Evolutionary conservation across 495 filamentous ascomycete species (phyloP).

Genomic region (Ramalina intermedia): DNA sequence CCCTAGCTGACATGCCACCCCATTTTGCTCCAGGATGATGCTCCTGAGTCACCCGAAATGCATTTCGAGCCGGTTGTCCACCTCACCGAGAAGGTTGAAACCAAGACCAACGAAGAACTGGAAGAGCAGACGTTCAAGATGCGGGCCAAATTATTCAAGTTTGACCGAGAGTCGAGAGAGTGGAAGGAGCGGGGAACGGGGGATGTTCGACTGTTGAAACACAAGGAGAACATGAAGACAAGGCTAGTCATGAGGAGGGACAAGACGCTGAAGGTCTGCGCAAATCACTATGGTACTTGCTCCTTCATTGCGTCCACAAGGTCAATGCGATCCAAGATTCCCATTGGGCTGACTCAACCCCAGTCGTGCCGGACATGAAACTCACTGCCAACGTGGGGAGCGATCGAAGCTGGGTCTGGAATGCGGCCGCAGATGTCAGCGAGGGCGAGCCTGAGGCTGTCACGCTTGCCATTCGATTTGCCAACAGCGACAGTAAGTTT

Average conservation of each 20-base stretch:
- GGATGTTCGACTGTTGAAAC: slow-evolving; percentile 90
- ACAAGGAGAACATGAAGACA: slow-evolving; percentile 96
- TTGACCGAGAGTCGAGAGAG: slow-evolving; percentile 74
- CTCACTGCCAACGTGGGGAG: slow-evolving; percentile 93
- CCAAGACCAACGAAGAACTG: slow-evolving; percentile 95
- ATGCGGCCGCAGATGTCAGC: slow-evolving; percentile 90
- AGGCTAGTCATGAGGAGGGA: slow-evolving; percentile 96
- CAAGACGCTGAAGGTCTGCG: slow-evolving; percentile 99
- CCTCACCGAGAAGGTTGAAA: slow-evolving; percentile 89
- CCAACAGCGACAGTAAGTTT: slow-evolving; percentile 86
- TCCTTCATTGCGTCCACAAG: neutral
- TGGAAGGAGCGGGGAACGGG: slow-evolving; percentile 99
- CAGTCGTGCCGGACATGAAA: slow-evolving; percentile 98
- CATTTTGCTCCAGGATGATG: slow-evolving; percentile 39
- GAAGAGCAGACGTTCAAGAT: slow-evolving; percentile 98
- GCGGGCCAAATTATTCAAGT: slow-evolving; percentile 99
- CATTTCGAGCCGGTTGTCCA: slow-evolving; percentile 94
- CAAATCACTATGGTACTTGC: slow-evolving; percentile 94
- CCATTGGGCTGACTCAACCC: slow-evolving; percentile 1
- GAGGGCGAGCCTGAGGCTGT: slow-evolving; percentile 95
- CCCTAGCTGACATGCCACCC: too few species aligned
- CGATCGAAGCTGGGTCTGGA: slow-evolving; percentile 99
- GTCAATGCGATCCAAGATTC: neutral
- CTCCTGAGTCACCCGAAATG: slow-evolving; percentile 74
- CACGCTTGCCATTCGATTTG: slow-evolving; percentile 93